phyloP scores from a whole-genome alignment of 768 basidiomycete genomes.

The Pleurotus tuber-regium region DNA sequence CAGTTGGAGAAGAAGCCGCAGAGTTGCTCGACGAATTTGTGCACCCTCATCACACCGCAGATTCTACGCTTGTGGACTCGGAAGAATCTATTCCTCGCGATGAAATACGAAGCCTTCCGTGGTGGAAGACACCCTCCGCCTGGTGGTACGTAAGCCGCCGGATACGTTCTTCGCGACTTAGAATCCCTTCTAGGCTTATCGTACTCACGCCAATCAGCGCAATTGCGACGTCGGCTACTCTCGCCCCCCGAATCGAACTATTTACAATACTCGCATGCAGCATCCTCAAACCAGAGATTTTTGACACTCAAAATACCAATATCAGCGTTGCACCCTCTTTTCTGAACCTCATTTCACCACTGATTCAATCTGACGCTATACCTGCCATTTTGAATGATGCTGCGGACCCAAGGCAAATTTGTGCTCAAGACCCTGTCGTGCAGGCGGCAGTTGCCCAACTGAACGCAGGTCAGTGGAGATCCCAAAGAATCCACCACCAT shows the following conservation, averaged over 20 bases:
- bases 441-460: constrained; percentile 71
- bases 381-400: background rate
- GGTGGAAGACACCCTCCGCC: constrained; percentile 76
- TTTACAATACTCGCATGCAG: constrained; percentile 73
- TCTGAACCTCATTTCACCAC: background rate
- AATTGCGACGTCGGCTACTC: constrained; percentile 51
- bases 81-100: constrained; percentile 9
- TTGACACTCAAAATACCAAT: background rate
- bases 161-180: constrained; percentile 8
- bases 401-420: constrained; percentile 25
- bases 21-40: constrained; percentile 47
- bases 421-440: constrained; percentile 69
- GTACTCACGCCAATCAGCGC: constrained; percentile 49
- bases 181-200: constrained; percentile 50
- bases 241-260: constrained; percentile 72
- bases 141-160: constrained; percentile 47
- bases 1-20: constrained; percentile 41
- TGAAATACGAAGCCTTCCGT: constrained; percentile 43
- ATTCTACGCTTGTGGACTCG: constrained; percentile 27
- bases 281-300: constrained; percentile 52
- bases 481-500: constrained; percentile 20
- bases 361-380: background rate
- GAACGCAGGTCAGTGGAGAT: constrained; percentile 57
- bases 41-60: constrained; percentile 35
- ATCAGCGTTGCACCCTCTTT: background rate